Conservation (phyloP, 768 basidiomycete species). For the Kwoniella mangroviensis region DNA sequence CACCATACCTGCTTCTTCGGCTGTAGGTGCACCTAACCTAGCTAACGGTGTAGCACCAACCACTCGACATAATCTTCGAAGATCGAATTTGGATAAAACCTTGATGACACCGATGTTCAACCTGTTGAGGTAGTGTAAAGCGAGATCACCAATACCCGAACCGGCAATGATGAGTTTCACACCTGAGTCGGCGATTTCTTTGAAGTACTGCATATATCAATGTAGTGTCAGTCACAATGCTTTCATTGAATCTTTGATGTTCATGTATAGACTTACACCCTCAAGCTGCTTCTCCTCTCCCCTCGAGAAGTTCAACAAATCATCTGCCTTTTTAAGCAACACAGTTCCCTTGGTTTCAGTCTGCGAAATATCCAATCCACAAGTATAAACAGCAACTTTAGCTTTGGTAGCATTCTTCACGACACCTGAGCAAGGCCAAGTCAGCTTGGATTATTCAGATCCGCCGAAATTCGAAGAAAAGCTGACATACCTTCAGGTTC, state of each 20-base stretch:
- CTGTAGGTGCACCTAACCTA: slow-evolving; percentile 90
- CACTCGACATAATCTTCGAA: slow-evolving; percentile 90
- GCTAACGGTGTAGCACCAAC: slow-evolving; percentile 95
- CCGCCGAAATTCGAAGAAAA: not conserved
- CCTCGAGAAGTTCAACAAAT: slow-evolving; percentile 94
- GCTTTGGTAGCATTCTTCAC: slow-evolving; percentile 81
- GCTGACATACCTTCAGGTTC: slow-evolving; percentile 80
- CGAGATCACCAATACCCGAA: slow-evolving; percentile 89
- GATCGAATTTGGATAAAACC: slow-evolving; percentile 96
- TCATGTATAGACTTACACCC: slow-evolving; percentile 62
- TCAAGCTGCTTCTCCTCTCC: slow-evolving; percentile 97
- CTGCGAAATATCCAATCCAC: slow-evolving; percentile 87
- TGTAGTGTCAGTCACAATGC: no score
- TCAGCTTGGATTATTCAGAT: not conserved
- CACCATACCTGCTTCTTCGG: slow-evolving; percentile 91
- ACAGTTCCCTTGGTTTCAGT: slow-evolving; percentile 99
- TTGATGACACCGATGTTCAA: slow-evolving; percentile 93
- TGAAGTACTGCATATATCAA: slow-evolving; percentile 71
- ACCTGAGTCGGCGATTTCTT: slow-evolving; percentile 95
- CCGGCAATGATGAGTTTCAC: slow-evolving; percentile 94
- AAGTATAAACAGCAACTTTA: slow-evolving; percentile 96
- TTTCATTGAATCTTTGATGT: no score
- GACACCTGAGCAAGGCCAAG: slow-evolving; percentile 62
- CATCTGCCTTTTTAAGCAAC: slow-evolving; percentile 88
- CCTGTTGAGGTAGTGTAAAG: slow-evolving; percentile 94